Conservation (phyloP, 2,329 filamentous ascomycete species). For the Aureobasidium sp. region DNA sequence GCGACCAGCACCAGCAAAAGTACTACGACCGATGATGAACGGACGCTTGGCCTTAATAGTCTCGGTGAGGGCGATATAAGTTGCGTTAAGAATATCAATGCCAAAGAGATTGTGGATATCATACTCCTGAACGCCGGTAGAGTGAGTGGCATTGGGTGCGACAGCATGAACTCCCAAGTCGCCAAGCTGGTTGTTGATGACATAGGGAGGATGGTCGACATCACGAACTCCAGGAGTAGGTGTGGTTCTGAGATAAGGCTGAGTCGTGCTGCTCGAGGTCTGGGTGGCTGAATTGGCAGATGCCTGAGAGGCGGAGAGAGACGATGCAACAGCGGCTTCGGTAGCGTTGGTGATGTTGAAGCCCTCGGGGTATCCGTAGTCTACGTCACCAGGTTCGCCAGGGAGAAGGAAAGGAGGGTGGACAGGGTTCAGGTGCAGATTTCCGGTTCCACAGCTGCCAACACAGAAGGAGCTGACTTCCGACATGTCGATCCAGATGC, state of each 20-base stretch:
- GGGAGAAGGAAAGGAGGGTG: constrained; percentile 60
- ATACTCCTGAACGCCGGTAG: constrained; percentile 64
- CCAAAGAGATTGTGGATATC: constrained; percentile 71
- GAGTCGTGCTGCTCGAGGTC: constrained; percentile 25
- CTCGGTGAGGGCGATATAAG: constrained; percentile 61
- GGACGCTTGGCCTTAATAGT: constrained; percentile 64
- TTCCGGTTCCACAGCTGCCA: constrained; percentile 62
- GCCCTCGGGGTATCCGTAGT: constrained; percentile 59
- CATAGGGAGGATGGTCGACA: constrained; percentile 68
- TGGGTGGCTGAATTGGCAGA: constrained; percentile 24
- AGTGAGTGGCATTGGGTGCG: constrained; percentile 69
- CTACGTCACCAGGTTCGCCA: constrained; percentile 55
- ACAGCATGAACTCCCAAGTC: constrained; percentile 67
- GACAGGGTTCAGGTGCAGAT: constrained; percentile 59
- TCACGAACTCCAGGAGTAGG: constrained; percentile 59
- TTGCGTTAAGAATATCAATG: constrained; percentile 64
- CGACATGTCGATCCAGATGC: constrained; percentile 56
- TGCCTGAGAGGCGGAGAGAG: constrained; percentile 41
- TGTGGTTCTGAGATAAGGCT: constrained; percentile 49
- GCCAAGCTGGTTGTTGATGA: constrained; percentile 66
- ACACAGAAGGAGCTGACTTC: constrained; percentile 61
- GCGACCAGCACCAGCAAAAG: constrained; percentile 69
- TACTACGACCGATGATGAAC: constrained; percentile 77
- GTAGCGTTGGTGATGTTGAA: constrained; percentile 64
- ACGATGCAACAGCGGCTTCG: constrained; percentile 53